These are phyloP conservation scores for Parietaria judaica DNA, from an alignment of 306 rosid genomes.

Conservation along the genomic window DNA sequence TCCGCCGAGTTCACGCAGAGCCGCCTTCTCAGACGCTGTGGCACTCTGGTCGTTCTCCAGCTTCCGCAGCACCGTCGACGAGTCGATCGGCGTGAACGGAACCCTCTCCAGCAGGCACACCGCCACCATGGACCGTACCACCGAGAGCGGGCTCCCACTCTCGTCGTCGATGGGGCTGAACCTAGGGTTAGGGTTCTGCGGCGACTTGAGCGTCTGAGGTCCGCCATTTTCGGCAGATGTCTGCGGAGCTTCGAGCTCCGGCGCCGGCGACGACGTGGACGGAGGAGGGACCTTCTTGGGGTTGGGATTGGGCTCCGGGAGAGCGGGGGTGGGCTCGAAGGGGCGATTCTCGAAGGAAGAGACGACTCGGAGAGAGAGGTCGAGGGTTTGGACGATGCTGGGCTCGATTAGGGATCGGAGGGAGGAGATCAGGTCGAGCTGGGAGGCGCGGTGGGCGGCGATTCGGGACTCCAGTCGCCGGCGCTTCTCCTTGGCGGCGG, in stretches of 20 bases:
- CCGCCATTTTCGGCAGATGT: constrained; percentile 21
- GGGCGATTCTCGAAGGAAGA: constrained; percentile 71
- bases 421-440: constrained; percentile 64
- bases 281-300: constrained; percentile 21
- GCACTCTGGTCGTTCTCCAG: constrained; percentile 64
- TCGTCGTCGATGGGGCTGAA: constrained; percentile 33
- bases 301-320: constrained; percentile 43
- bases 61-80: constrained; percentile 75
- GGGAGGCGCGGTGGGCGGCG: constrained; percentile 52
- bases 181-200: constrained; percentile 13
- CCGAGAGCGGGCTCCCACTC: constrained; percentile 44
- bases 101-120: constrained; percentile 66
- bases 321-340: constrained; percentile 67
- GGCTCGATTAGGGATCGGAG: constrained; percentile 53
- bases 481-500: constrained; percentile 37
- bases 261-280: constrained; percentile 17
- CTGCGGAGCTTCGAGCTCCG: constrained; percentile 35
- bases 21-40: constrained; percentile 51
- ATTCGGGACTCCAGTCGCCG: constrained; percentile 72
- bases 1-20: constrained; percentile 72
- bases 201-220: constrained; percentile 3
- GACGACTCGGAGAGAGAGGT: constrained; percentile 71
- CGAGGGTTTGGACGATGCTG: constrained; percentile 61
- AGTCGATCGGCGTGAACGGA: constrained; percentile 79
- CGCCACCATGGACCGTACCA: constrained; percentile 83